phyloP scores from a whole-genome alignment of 2,329 filamentous ascomycete species.

The Talaromyces sp. region DNA sequence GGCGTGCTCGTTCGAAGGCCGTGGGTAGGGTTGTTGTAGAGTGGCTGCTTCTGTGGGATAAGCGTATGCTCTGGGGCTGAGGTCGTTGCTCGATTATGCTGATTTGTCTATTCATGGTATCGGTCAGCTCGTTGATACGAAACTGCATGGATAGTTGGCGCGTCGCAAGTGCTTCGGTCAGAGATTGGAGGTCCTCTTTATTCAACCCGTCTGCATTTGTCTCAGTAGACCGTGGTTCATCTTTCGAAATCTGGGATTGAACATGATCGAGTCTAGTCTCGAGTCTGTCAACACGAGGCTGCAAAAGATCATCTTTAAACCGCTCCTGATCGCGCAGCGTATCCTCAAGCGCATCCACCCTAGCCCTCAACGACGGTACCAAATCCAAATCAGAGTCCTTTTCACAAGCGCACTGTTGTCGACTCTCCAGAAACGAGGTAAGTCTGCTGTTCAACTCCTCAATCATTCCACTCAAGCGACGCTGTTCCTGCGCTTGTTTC shows the following conservation, averaged over 20 bases:
- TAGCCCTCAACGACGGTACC: neutral
- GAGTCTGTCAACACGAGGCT: neutral
- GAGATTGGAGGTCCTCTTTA: slow-evolving; percentile 4
- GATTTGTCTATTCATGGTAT: neutral
- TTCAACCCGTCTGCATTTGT: neutral
- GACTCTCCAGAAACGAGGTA: neutral
- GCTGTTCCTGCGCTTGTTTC: slow-evolving; percentile 4
- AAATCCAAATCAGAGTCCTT: neutral
- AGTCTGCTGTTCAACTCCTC: slow-evolving; percentile 4
- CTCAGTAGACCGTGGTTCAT: neutral
- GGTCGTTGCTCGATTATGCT: neutral
- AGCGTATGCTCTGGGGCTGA: neutral
- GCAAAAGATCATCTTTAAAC: neutral
- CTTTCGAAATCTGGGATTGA: neutral
- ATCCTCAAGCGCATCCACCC: neutral
- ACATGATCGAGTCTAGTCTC: neutral
- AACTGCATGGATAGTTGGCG: slow-evolving; percentile 13
- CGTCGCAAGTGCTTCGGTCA: slow-evolving; percentile 7
- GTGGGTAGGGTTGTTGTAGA: neutral
- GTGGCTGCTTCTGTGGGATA: neutral
- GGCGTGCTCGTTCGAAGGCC: neutral
- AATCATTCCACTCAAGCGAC: slow-evolving; percentile 5
- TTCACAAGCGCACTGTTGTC: neutral
- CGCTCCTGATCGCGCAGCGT: neutral
- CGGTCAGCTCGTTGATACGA: slow-evolving; percentile 3